phyloP scores from a whole-genome alignment of 1,284 basidiomycete species.

The Sanghuangporus weigelae region DNA sequence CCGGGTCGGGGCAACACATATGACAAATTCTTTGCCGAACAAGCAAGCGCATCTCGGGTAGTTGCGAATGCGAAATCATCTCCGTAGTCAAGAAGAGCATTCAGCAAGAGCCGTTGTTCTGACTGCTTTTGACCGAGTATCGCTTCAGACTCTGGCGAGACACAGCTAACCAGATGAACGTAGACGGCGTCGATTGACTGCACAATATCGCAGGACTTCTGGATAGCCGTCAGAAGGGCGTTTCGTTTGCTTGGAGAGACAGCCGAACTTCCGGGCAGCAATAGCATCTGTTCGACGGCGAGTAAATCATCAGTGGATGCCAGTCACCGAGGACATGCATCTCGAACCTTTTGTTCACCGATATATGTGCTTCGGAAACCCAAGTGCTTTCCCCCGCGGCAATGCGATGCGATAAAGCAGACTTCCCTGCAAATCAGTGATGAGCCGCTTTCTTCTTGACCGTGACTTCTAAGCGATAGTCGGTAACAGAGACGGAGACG shows the following conservation, averaged over 20 bases:
- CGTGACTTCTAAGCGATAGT: not conserved
- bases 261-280: slow-evolving; percentile 68
- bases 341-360: not conserved
- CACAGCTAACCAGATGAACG: slow-evolving; percentile 79
- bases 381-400: too few relatives aligned
- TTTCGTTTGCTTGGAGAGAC: slow-evolving; percentile 69
- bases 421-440: too few relatives aligned
- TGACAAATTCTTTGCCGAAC: slow-evolving; percentile 38
- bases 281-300: slow-evolving; percentile 41
- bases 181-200: slow-evolving; percentile 78
- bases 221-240: slow-evolving; percentile 62
- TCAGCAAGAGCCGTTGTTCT: slow-evolving; percentile 50
- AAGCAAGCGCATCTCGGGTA: slow-evolving; percentile 39
- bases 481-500: not conserved
- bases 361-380: not conserved
- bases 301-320: not conserved
- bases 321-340: not conserved
- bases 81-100: slow-evolving; percentile 83
- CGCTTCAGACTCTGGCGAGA: slow-evolving; percentile 40
- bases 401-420: too few relatives aligned
- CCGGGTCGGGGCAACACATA: slow-evolving; percentile 79
- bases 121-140: slow-evolving; percentile 46
- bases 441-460: not conserved
- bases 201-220: slow-evolving; percentile 49
- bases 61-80: slow-evolving; percentile 58